A percentile compares a stretch with the other conserved stretches of the same genome.
These are phyloP conservation scores for Phallus indusiatus DNA, from an alignment of 768 basidiomycete species.

Conservation along the genomic window DNA sequence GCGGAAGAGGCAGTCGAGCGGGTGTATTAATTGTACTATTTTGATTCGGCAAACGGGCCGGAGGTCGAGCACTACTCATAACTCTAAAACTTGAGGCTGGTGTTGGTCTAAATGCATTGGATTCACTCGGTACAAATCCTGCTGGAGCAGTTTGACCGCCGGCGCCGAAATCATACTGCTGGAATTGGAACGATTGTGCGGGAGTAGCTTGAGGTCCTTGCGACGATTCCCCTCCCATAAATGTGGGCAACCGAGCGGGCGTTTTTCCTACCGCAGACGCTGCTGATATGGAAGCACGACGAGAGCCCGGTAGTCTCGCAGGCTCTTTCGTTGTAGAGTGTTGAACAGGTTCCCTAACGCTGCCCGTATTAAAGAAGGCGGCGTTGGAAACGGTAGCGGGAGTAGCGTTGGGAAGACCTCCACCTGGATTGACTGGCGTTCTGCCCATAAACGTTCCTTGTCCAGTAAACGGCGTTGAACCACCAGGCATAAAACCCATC, in stretches of 20 bases:
- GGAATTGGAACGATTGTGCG: neutral
- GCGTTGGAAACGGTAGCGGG: neutral
- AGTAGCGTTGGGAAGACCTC: neutral
- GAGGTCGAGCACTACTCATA: neutral
- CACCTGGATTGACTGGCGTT: neutral
- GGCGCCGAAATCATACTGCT: neutral
- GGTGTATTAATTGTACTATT: neutral
- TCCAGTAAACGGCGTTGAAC: neutral
- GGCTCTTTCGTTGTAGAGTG: neutral
- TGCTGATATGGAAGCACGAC: neutral
- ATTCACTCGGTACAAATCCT: neutral
- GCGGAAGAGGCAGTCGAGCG: neutral
- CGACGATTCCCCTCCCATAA: neutral
- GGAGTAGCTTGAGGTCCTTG: neutral
- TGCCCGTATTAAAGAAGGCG: neutral
- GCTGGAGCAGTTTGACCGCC: neutral
- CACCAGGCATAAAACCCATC: neutral
- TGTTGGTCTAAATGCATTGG: neutral
- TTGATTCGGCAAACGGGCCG: neutral
- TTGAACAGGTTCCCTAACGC: neutral
- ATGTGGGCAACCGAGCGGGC: neutral
- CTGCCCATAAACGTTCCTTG: neutral
- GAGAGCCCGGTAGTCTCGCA: neutral
- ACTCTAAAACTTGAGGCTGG: neutral
- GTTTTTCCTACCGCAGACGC: neutral